Evolutionary conservation across 2,329 filamentous ascomycete genomes (phyloP), one percentile per base, ranked within the genome.

Genomic region (Botrytis elliptica): DNA sequence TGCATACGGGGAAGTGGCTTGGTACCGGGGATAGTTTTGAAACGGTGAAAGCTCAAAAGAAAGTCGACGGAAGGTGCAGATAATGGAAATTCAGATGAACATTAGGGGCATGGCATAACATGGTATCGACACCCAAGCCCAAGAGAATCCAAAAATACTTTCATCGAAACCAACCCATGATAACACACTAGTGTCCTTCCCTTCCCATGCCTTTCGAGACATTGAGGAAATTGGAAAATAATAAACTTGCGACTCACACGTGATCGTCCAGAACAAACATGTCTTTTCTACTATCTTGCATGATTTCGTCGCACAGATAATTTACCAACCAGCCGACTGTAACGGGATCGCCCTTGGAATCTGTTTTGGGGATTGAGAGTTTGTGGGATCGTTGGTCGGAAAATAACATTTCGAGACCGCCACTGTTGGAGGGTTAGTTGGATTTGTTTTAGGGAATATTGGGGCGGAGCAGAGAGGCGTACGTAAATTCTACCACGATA

Each of bases 391-490:
- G 89, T 83, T 94, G 86, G 81, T 97, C 92, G 46, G 91, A 90
- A 84, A 99, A 99, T 77, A 99, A 91, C 85, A 97, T 92, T 84
- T 99, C 96, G 29, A 99, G 88, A 36, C 96, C 96, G 75, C 96
- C 96, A 77, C 96, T 95, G 78, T 70, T 74, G 70, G 29, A 42
- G 46, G 63, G 66, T 72, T 42, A 71, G 62, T 69, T 12, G 55
- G 68, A 1, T 18, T 40, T 14, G 49, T 9, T 64, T n/a, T 55
- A 46, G 66, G 46, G 63, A 42, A 25, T 57, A 3, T 40, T 18
- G 25, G 18, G 7, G 22, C 4, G 8, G 70, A n/a, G 22, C 18
- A 25, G 38, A 18, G 40, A 22, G 33, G 62, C 79, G 77, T 76
- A 81, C 81, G 79, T 86, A 79, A 96, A 95, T 82, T 96, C 93